Conservation (phyloP, 1,284 basidiomycete genomes). For the Boletus albobrunnescens region DNA sequence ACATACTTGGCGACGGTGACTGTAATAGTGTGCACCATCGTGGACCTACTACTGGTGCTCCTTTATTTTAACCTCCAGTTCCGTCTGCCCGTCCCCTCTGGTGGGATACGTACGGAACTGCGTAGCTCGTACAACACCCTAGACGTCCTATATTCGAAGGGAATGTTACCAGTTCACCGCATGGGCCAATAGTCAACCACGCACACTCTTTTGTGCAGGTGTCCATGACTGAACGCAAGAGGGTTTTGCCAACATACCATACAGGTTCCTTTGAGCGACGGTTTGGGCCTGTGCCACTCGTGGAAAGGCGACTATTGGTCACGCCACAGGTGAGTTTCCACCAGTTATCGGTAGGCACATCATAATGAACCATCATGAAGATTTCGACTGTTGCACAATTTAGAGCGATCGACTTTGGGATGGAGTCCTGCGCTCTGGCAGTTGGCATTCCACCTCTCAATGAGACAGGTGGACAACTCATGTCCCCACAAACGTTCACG, state of each 20-base stretch:
- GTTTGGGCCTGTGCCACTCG: slow-evolving; percentile 3
- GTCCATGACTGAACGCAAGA: slow-evolving; percentile 1
- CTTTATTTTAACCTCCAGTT: neutral
- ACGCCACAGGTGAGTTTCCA: slow-evolving; percentile 2
- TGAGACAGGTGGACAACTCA: neutral
- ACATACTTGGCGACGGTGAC: neutral
- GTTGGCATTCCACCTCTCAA: neutral
- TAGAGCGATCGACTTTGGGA: slow-evolving; percentile 7
- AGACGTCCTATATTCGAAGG: slow-evolving; percentile 5
- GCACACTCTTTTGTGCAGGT: slow-evolving; percentile 2
- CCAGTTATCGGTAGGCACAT: no score
- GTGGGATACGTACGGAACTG: neutral
- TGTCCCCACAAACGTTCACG: neutral
- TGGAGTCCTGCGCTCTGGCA: slow-evolving; percentile 5
- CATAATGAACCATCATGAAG: neutral
- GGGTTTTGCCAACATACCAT: slow-evolving; percentile 1
- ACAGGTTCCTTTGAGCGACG: neutral
- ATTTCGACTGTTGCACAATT: slow-evolving; percentile 6
- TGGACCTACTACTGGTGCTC: slow-evolving; percentile 3
- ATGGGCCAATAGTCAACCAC: slow-evolving; percentile 3
- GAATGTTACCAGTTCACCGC: slow-evolving; percentile 1
- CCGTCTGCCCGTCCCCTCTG: no score
- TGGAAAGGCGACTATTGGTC: slow-evolving; percentile 1
- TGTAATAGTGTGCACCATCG: slow-evolving; percentile 1
- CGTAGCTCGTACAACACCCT: slow-evolving; percentile 5